Percentiles rank a stretch among this genome's conserved stretches.
Evolutionary conservation across 2,329 filamentous ascomycete species (phyloP).

Genomic region (Rhytidhysteron rufulum): DNA sequence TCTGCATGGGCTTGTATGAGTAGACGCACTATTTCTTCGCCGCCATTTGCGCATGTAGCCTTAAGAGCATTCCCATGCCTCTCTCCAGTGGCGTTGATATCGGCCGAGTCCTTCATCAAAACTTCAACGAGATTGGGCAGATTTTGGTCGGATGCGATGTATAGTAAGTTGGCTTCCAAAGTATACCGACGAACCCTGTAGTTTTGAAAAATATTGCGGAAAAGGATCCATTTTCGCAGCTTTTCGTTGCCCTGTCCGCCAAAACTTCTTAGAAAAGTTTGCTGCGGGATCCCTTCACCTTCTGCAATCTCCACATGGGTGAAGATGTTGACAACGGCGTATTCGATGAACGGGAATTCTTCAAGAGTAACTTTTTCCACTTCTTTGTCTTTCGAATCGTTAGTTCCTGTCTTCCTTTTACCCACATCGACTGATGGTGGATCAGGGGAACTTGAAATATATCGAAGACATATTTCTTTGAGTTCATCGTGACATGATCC

Average conservation of each 20-base stretch:
- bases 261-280: conserved; percentile 30
- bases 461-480: conserved; percentile 8
- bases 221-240: conserved; percentile 23
- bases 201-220: conserved; percentile 29
- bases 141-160: conserved; percentile 2
- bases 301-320: conserved; percentile 39
- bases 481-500: conserved; percentile 13
- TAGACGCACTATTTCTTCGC: no score
- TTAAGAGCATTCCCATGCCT: conserved; percentile 5
- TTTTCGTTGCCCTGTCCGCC: no score
- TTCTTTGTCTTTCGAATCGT: conserved; percentile 9
- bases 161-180: conserved; percentile 5
- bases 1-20: no score
- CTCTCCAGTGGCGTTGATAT: conserved; percentile 2
- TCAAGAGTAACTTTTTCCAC: conserved; percentile 13
- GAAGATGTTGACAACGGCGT: conserved; percentile 40
- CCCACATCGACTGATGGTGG: not conserved
- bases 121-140: conserved; percentile 18
- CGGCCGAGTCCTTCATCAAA: conserved; percentile 5
- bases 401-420: conserved; percentile 1
- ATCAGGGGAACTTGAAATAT: not conserved
- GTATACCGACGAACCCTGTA: conserved; percentile 20
- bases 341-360: conserved; percentile 46
- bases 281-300: conserved; percentile 17
- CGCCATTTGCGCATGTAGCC: not conserved